Evolutionary conservation across 805 yeast genomes (phyloP), one percentile per base, ranked within the genome.

Genomic region (Kodamaea kakaduensis): DNA sequence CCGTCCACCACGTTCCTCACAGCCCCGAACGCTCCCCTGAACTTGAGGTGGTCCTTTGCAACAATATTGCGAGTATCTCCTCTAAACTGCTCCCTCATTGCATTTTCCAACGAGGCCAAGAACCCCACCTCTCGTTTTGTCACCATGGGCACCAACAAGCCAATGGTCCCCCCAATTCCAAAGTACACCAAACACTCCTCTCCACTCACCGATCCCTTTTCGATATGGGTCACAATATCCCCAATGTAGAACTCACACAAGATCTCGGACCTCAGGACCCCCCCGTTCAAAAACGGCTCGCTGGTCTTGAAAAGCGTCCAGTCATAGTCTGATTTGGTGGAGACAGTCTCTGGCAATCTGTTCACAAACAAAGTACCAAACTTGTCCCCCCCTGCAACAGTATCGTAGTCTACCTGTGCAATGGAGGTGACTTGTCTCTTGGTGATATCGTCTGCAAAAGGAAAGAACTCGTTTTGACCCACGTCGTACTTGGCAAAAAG

Each of bases 141-240:
- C 9, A 71, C 49, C 25, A 90, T 50, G 1, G 98, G 96, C 9
- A 77, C 58, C 16, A 93, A 50, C 2, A 77, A 64, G 0, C 96
- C 96, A 13, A 93, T 56, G 0, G 86, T 76, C 0, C 98, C 98
- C 47, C 81, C 85, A 2, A 93, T 45, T 1, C 96, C 93, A 0
- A 81, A 64, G 51, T 84, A 88, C 1, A 86, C 37, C 0, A 90
- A 57, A 15, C 76, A 64, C 25, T 85, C 86, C 12, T 71, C 61
- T 2, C 88, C 95, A 1, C 73, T 73, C 31, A 84, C 57, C 1
- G 68, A 52, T 1, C 78, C 78, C 37, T 71, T 69, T 20, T 60
- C 63, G 42, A 90, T 68, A 1, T 80, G 64, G 3, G 81, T 79
- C 0, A 84, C 75, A 6, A 84, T 75, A 50, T 93, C 98, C 17